Base-by-base conservation (phyloP, 2,329 filamentous ascomycete species). In the Pseudocercospora pini-densiflorae region DNA sequence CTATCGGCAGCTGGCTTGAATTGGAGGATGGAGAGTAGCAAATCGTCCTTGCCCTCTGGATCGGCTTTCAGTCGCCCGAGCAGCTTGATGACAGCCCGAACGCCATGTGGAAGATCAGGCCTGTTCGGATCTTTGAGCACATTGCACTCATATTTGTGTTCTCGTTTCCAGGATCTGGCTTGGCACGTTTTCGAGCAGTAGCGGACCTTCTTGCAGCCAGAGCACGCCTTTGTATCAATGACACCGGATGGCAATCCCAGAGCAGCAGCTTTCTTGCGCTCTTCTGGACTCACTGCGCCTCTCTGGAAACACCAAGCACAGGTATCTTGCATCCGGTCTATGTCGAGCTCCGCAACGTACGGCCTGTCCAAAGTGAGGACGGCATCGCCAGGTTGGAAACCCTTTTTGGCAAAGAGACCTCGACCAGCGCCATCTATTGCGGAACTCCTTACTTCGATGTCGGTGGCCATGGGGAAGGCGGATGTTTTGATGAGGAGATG, bases 111-210 rank as follows among this genome's bases (percentile, higher is more conserved):
- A 2, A 89, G 77, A 43, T 77, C 74, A 59, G 76, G 79, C 36
- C 75, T 72, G 19, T 68, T 67, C 10, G 68, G 66, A 4, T 86
- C 75, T 51, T 80, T 79, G 61, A 85, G 84, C 6, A 85, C 80
- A 29, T 83, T 81, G 72, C 88, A 90, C 76, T 89, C 87, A 64
- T 84, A 77, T 62, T 87, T 88, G 78, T 90, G 88, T 9, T 81
- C 80, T 19, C 81, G 79, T 60, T 82, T 85, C 88, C 88, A 90
- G 27, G 87, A 83, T 71, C 82, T 81, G 51, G 80, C 77, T 78
- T 90, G 88, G 74, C 88, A 90, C 29, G 73, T 77, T 86, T 84
- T 87, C 69, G 83, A 82, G 75, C 88, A 90, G 74, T 89, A 90
- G 69, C 81, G 84, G 2, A 88, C 83, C 33, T 83, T 78, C 64